These are phyloP conservation scores for Amanita rimosa DNA, from an alignment of 768 basidiomycete genomes.

Conservation along the genomic window DNA sequence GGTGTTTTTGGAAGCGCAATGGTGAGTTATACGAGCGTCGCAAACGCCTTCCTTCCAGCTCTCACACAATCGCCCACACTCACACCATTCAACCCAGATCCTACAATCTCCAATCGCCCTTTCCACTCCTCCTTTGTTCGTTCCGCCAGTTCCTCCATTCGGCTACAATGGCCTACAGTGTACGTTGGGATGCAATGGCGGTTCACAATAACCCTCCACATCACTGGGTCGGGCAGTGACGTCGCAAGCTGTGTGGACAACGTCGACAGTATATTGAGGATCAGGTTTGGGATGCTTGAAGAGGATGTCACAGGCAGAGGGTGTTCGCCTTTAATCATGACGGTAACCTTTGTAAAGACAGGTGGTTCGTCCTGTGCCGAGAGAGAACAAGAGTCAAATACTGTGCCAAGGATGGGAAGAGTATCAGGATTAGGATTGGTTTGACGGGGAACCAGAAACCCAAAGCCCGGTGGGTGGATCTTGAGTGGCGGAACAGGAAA, in stretches of 20 bases:
- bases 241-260: slow-evolving; percentile 35
- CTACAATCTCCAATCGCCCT: slow-evolving; percentile 50
- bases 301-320: slow-evolving; percentile 17
- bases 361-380: slow-evolving; percentile 33
- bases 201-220: slow-evolving; percentile 43
- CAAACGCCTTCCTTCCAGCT: slow-evolving; percentile 44
- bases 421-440: slow-evolving; percentile 10
- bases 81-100: slow-evolving; percentile 81
- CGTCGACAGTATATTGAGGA: slow-evolving; percentile 23
- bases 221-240: slow-evolving; percentile 43
- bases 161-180: slow-evolving; percentile 55
- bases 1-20: too few relatives aligned
- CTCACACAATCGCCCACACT: slow-evolving; percentile 82
- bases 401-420: slow-evolving; percentile 63
- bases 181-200: slow-evolving; percentile 71
- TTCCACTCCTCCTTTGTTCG: slow-evolving; percentile 33
- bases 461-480: slow-evolving; percentile 83
- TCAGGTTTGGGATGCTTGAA: slow-evolving; percentile 15
- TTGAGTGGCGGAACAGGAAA: slow-evolving; percentile 41
- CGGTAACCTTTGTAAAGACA: slow-evolving; percentile 63
- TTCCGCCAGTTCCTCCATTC: slow-evolving; percentile 49
- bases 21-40: too few relatives aligned
- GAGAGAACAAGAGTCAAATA: slow-evolving; percentile 82
- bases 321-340: slow-evolving; percentile 87
- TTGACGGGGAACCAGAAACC: slow-evolving; percentile 86